Base-by-base conservation (phyloP, 2,329 filamentous ascomycete genomes). In the Exophiala sideris region DNA sequence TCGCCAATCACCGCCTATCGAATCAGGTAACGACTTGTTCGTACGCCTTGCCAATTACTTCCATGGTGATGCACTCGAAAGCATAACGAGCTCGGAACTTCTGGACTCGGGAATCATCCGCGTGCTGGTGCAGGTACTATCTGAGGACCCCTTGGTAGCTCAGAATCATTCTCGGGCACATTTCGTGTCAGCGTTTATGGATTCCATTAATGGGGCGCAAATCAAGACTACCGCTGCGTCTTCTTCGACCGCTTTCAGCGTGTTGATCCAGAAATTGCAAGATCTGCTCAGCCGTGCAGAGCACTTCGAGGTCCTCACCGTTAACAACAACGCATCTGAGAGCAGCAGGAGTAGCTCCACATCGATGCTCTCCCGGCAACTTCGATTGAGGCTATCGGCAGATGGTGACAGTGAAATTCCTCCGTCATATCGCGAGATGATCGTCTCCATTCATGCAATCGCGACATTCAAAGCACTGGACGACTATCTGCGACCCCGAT, bases 401-500 rank as follows among this genome's bases (percentile, higher is more conserved):
- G 91, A 95, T 62, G 91, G 95, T 1, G 87, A 91, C 44, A 92
- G 91, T 0, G 89, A 94, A 45, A 94, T 99, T 56, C 94, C 94
- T 14, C 81, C 85, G 34, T 79, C 87, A 0, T 97, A 95, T 68
- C 83, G 89, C 18, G 96, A 92, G 62, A 95, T 99, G 59, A 96
- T 96, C 87, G 94, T 99, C 1, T 95, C 91, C 0, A 99, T 99
- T 53, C 94, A 99, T 69, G 94, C 94, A 12, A 97, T 99, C 66
- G 92, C 94, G 2, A 97, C 91, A 0, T 97, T 99, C 76, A 97
- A 96, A 70, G 89, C 92, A 0, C 76, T 99, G 20, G 94, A 97
- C 67, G 94, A 99, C 68, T 99, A 97, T 69, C 79, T 99, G 40
- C 86, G 94, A 35, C 94, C 94, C 6, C 83, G 92, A 57, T 95